These are phyloP conservation scores for Vanilla planifolia DNA, from an alignment of 106 monocot genomes.

Conservation along the genomic window DNA sequence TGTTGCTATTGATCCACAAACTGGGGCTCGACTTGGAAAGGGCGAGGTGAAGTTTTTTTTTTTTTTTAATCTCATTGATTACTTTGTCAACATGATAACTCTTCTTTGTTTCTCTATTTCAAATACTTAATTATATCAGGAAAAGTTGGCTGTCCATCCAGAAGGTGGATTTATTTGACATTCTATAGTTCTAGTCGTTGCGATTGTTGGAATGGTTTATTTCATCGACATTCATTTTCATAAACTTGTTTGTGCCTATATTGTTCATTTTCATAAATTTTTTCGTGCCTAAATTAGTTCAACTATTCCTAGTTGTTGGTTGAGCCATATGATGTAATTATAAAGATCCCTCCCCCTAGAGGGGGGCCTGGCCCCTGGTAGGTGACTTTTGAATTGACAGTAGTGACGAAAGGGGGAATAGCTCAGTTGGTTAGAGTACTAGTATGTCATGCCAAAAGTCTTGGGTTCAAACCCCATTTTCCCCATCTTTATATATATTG, in stretches of 20 bases:
- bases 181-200: not conserved
- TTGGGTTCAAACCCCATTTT: conserved; percentile 4
- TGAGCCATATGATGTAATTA: too few species aligned
- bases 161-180: not conserved
- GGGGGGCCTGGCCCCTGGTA: too few species aligned
- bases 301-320: too few species aligned
- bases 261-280: too few species aligned
- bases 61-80: too few species aligned
- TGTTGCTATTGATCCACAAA: conserved; percentile 81
- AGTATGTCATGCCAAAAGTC: conserved; percentile 7
- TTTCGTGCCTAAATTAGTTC: too few species aligned
- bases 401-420: not conserved
- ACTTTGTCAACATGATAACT: not conserved
- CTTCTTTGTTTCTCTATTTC: not conserved
- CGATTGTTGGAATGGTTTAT: not conserved
- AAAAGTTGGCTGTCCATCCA: not conserved
- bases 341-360: too few species aligned
- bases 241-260: too few species aligned
- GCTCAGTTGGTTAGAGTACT: conserved; percentile 2
- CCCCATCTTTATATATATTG: conserved; percentile 1
- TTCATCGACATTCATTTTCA: not conserved
- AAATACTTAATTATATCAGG: not conserved
- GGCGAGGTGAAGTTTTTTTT: conserved; percentile 65
- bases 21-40: conserved; percentile 91
- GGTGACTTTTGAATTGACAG: too few species aligned